Conservation (phyloP, 1,284 basidiomycete species). For the Entoloma clypeatum region DNA sequence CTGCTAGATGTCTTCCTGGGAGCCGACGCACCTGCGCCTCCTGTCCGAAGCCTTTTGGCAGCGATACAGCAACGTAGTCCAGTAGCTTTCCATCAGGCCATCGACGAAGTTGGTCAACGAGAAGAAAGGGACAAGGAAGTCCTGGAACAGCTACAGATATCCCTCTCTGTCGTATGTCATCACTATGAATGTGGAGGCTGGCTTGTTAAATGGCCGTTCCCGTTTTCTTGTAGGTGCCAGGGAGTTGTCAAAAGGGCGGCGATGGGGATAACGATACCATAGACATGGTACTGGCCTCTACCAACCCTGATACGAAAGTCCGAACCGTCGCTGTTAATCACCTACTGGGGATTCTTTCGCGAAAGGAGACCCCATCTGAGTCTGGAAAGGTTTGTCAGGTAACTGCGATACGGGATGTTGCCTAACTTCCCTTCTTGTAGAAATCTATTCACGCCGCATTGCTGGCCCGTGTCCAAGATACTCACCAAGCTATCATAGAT, state of each 20-base stretch:
- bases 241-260: conserved; percentile 4
- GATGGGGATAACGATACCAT: conserved; percentile 23
- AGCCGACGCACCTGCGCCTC: conserved; percentile 17
- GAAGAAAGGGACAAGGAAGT: conserved; percentile 38
- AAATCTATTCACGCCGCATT: conserved; percentile 50
- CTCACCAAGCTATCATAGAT: conserved; percentile 55
- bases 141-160: conserved; percentile 50
- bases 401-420: conserved; percentile 3
- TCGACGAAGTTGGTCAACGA: conserved; percentile 35
- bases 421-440: conserved; percentile 26
- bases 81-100: conserved; percentile 38
- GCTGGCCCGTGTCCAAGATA: conserved; percentile 64
- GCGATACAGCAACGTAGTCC: conserved; percentile 54
- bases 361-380: conserved; percentile 24
- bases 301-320: conserved; percentile 46
- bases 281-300: conserved; percentile 53
- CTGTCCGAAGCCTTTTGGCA: conserved; percentile 36
- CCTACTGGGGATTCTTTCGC: conserved; percentile 39
- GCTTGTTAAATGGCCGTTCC: neutral
- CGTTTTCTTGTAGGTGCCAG: conserved; percentile 10
- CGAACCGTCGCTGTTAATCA: conserved; percentile 51
- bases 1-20: conserved; percentile 33
- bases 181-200: neutral
- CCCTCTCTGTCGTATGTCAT: conserved; percentile 48
- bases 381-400: conserved; percentile 37